Conservation (phyloP, 805 yeast genomes). For the Teunomyces stri region DNA sequence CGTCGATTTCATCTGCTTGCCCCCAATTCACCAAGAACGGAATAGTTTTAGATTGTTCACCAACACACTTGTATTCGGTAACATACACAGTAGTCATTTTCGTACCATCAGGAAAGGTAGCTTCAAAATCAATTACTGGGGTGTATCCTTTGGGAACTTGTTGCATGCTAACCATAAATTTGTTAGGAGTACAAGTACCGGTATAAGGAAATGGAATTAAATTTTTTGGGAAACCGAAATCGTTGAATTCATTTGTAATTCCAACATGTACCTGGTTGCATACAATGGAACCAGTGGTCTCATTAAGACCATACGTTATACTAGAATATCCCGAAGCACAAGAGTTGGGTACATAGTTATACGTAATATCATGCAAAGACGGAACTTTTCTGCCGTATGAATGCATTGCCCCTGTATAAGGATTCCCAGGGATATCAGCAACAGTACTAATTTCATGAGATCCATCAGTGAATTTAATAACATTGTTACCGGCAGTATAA, state of each 20-base stretch:
- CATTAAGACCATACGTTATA: slow-evolving; percentile 21
- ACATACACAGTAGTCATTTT: not conserved
- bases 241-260: slow-evolving; percentile 20
- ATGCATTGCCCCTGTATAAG: not conserved
- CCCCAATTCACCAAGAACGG: not conserved
- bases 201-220: slow-evolving; percentile 3
- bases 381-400: not conserved
- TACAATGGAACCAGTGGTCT: slow-evolving; percentile 11
- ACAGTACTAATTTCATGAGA: slow-evolving; percentile 9
- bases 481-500: slow-evolving; percentile 12
- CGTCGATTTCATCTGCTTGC: not conserved
- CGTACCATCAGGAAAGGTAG: not conserved
- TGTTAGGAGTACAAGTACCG: slow-evolving; percentile 1
- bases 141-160: slow-evolving; percentile 27
- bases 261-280: slow-evolving; percentile 19
- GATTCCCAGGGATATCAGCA: slow-evolving; percentile 1
- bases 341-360: slow-evolving; percentile 10
- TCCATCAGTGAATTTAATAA: slow-evolving; percentile 18
- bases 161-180: slow-evolving; percentile 6
- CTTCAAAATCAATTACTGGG: slow-evolving; percentile 11
- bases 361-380: slow-evolving; percentile 2
- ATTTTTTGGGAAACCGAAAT: slow-evolving; percentile 16
- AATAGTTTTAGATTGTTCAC: not conserved
- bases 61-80: not conserved
- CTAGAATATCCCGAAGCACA: slow-evolving; percentile 19